Conservation (phyloP, 257 asterid species). For the Gentiana dahurica region DNA sequence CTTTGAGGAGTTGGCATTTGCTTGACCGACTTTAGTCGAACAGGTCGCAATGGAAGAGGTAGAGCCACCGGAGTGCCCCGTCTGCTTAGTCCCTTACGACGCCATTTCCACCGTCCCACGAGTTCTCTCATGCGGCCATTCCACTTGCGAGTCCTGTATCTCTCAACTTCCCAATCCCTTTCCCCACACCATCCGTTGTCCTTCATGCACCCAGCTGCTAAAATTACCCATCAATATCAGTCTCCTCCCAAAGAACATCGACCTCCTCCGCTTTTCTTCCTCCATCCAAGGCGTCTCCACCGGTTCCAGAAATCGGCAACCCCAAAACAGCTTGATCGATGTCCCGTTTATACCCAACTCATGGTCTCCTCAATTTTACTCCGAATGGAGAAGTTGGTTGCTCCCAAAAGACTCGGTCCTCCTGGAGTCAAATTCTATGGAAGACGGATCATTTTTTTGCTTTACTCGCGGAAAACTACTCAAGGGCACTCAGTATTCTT, state of each 20-base stretch:
- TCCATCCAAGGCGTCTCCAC: slow-evolving; percentile 19
- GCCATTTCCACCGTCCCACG: slow-evolving; percentile 53
- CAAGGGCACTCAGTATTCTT: not conserved
- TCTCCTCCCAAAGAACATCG: slow-evolving; percentile 83
- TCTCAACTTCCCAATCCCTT: slow-evolving; percentile 64
- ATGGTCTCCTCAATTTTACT: slow-evolving; percentile 54
- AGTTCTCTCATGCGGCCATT: slow-evolving; percentile 87
- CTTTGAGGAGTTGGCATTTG: no score
- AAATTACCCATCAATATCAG: slow-evolving; percentile 45
- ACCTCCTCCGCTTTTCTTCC: slow-evolving; percentile 65
- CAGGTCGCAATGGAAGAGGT: slow-evolving; percentile 34
- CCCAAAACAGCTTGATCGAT: slow-evolving; percentile 3
- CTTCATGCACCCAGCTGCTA: slow-evolving; percentile 65
- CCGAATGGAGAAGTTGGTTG: slow-evolving; percentile 66
- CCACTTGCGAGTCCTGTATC: slow-evolving; percentile 70
- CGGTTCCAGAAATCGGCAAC: slow-evolving; percentile 17
- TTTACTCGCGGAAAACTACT: slow-evolving; percentile 25
- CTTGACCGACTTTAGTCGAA: no score
- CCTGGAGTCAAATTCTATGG: slow-evolving; percentile 15
- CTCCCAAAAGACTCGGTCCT: slow-evolving; percentile 36
- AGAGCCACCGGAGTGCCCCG: slow-evolving; percentile 95
- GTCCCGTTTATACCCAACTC: slow-evolving; percentile 22
- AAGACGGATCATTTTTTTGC: slow-evolving; percentile 10
- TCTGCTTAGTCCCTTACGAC: slow-evolving; percentile 60
- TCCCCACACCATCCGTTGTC: slow-evolving; percentile 64